These are phyloP conservation scores for Boletus sp. DNA, from an alignment of 768 basidiomycete species.

Conservation along the genomic window DNA sequence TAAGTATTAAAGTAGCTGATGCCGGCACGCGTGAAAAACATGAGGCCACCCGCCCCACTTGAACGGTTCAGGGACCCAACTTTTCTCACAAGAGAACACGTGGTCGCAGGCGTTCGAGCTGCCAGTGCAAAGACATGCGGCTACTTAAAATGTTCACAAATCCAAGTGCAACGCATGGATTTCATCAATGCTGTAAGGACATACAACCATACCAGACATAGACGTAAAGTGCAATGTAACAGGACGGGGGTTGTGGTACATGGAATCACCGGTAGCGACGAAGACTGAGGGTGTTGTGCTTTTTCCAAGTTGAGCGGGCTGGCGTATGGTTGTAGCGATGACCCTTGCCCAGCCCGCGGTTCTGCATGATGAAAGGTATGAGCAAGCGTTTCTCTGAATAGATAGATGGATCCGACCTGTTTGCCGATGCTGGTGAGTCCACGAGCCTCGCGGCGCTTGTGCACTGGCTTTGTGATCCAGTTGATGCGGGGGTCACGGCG, in stretches of 20 bases:
- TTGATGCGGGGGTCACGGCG: constrained; percentile 96
- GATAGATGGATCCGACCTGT: constrained; percentile 53
- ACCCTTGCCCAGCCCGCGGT: constrained; percentile 97
- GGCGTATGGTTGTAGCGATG: constrained; percentile 92
- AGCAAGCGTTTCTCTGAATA: not conserved
- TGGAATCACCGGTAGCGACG: constrained; percentile 74
- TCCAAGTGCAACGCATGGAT: constrained; percentile 7
- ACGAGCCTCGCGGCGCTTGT: constrained; percentile 97
- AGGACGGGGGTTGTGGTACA: not conserved
- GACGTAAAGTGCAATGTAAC: constrained; percentile 17
- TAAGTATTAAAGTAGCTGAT: not conserved
- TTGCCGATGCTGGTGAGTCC: constrained; percentile 97
- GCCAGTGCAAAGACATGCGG: no score
- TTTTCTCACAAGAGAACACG: not conserved
- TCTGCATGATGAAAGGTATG: constrained; percentile 44
- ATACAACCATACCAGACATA: constrained; percentile 32
- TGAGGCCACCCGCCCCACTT: constrained; percentile 13
- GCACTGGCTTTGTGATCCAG: constrained; percentile 98
- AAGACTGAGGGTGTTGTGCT: constrained; percentile 95
- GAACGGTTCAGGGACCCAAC: not conserved
- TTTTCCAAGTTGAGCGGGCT: constrained; percentile 91
- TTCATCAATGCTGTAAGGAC: constrained; percentile 12
- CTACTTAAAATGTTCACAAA: no score
- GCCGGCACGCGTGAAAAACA: constrained; percentile 22
- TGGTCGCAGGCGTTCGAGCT: no score